A percentile compares a stretch with the other conserved stretches of the same genome.
phyloP scores from a whole-genome alignment of 371 early-diverging fungal species.

The Choanephora cucurbitarum region DNA sequence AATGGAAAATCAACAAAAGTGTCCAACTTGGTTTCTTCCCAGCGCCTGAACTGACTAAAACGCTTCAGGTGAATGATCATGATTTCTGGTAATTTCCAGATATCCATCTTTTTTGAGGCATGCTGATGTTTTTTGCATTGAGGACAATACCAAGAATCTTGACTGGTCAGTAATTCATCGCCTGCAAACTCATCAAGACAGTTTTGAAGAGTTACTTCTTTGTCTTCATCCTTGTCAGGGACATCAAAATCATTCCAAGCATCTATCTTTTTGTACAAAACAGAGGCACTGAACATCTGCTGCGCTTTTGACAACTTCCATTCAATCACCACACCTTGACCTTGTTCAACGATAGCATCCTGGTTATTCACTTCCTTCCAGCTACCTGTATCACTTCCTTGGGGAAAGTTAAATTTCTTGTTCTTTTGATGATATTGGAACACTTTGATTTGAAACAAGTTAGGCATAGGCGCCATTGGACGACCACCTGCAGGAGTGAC shows the following conservation, averaged over 20 bases:
- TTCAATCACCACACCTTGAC: constrained; percentile 41
- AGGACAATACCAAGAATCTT: constrained; percentile 71
- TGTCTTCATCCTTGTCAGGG: neutral
- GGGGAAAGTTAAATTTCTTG: neutral
- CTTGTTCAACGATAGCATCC: constrained; percentile 34
- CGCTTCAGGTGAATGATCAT: constrained; percentile 70
- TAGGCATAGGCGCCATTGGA: constrained; percentile 30
- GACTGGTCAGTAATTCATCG: constrained; percentile 60
- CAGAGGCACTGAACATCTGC: constrained; percentile 33
- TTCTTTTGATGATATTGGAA: constrained; percentile 1
- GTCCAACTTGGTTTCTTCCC: constrained; percentile 58
- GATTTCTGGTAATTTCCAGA: constrained; percentile 58
- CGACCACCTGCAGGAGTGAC: constrained; percentile 43
- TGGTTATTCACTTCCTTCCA: neutral
- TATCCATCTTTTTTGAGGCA: constrained; percentile 57
- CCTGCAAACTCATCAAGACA: constrained; percentile 66
- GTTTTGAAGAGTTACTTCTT: constrained; percentile 43
- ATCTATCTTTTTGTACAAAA: constrained; percentile 16
- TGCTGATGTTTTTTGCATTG: constrained; percentile 57
- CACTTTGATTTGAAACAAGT: constrained; percentile 38
- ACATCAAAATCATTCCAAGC: constrained; percentile 35
- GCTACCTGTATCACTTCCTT: neutral
- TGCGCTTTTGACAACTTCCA: constrained; percentile 32
- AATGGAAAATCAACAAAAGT: constrained; percentile 67
- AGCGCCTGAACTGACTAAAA: constrained; percentile 63